Base-by-base conservation (phyloP, 495 filamentous ascomycete species). In the Aspergillus baeticus region DNA sequence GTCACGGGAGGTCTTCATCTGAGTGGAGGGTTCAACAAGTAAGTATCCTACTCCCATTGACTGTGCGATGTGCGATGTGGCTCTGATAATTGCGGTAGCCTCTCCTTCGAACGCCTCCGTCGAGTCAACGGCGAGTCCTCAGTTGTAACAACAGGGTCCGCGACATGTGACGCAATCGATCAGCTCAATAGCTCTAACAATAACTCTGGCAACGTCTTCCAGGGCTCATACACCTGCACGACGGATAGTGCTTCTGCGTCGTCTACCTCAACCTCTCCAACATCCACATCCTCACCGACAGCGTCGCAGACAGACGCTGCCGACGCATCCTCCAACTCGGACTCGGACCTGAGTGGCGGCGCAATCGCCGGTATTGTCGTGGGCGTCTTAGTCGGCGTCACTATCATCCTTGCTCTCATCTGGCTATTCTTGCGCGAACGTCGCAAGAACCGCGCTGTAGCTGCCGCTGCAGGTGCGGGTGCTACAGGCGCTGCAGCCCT, bases 361-460 rank as follows among this genome's bases (percentile, higher is more conserved):
- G 64, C 65, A 11, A 73, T 68, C 53, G 70, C 59, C 1, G 71
- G 71, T 0, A 70, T 74, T 10, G 65, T 66, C 17, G 58, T 66
- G 7, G 68, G 54, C 5, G 65, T 67, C n/a, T 59, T 73, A 17
- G 31, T 68, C 6, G 46, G 36, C 15, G 63, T 71, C 14, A n/a
- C 70, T 3, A 42, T 73, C 18, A 49, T 72, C n/a, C 1, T 68
- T 1, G 10, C 67, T 0, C 15, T 66, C 5, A 20, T 67, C 1
- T 72, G 67, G 69, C 54, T 60, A 10, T 23, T 66, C 0, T 21
- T 67, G 13, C 53, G 61, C 2, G 58, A 45, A n/a, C 55, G 63
- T 1, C 54, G 65, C 37, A 56, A 63, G 35, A 57, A 42, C 13
- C 54, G 36, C 13, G 44, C 22, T 26, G 20, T 15, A 18, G 46